Evolutionary conservation across 805 yeast species (phyloP), one percentile per base, ranked within the genome.

Genomic region (Teunomyces pallodes): DNA sequence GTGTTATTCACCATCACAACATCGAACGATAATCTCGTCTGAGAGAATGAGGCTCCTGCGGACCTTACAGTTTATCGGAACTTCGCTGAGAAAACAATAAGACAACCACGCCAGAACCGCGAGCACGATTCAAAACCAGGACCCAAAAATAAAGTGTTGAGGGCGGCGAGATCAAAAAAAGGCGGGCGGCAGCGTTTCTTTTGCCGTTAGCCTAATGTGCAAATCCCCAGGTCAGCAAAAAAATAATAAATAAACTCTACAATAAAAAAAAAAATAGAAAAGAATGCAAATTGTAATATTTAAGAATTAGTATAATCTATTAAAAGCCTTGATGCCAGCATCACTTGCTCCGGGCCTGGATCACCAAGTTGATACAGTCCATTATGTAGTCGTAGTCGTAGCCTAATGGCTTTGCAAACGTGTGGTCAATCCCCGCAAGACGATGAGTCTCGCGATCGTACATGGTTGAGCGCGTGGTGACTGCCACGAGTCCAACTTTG

Each of bases 321-420:
- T 31, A 31, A 13, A 31, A 14, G 8, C 12, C 42, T 7, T 39
- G 43, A 40, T 27, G 31, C 43, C 31, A 28, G 43, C 43, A 40
- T 28, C 33, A 38, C 12, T 26, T 26, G 20, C 26, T 41, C 27
- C 36, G 17, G 27, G 13, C 10, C 42, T 32, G 45, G 16, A 53
- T 45, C 43, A 60, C 62, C 43, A 41, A 46, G 33, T 51, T 56
- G 40, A 61, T 55, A 31, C 54, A 50, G 33, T 47, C 55, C 44
- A 58, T 53, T 5, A 61, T 54, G 35, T 54, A 52, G 39, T 50
- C 47, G 39, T 58, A 50, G 36, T 52, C 52, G 39, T 52, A 47
- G 43, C 54, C 60, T 46, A 74, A 59, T 2, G 79, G 79, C 54
- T 74, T 74, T 30, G 68, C 62, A 36, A 74, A 68, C 1, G 76